phyloP scores from a whole-genome alignment of 1,284 basidiomycete species.

The Schizophyllum amplum region DNA sequence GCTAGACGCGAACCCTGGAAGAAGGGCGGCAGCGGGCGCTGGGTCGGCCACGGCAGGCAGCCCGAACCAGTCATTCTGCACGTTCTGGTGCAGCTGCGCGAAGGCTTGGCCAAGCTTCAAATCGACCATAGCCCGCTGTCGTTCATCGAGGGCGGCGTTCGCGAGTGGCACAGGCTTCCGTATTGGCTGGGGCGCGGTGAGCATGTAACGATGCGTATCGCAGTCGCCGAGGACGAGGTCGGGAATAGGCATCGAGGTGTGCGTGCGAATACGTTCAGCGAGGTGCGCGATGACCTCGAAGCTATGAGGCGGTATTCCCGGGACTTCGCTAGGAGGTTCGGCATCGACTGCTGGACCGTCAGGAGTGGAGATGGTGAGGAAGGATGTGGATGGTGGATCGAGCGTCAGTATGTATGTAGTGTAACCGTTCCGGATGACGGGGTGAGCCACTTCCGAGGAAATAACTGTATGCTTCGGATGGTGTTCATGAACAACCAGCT shows the following conservation, averaged over 20 bases:
- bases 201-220: slow-evolving; percentile 32
- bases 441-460: background rate
- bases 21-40: slow-evolving; percentile 14
- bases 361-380: background rate
- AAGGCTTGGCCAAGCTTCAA: slow-evolving; percentile 49
- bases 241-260: slow-evolving; percentile 32
- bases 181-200: slow-evolving; percentile 25
- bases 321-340: background rate
- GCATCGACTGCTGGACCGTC: background rate
- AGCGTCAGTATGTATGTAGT: background rate
- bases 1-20: slow-evolving; percentile 5
- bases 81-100: slow-evolving; percentile 46
- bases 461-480: background rate
- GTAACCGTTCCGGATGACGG: background rate
- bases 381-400: background rate
- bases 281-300: slow-evolving; percentile 21
- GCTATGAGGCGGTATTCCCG: background rate
- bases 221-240: slow-evolving; percentile 35
- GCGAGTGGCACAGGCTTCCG: slow-evolving; percentile 28
- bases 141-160: slow-evolving; percentile 30
- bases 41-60: slow-evolving; percentile 26
- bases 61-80: slow-evolving; percentile 70
- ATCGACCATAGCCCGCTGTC: slow-evolving; percentile 41
- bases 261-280: slow-evolving; percentile 23
- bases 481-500: background rate